Evolutionary conservation across 2,329 filamentous ascomycete genomes (phyloP), one percentile per base, ranked within the genome.

Genomic region (Truncatella angustata): DNA sequence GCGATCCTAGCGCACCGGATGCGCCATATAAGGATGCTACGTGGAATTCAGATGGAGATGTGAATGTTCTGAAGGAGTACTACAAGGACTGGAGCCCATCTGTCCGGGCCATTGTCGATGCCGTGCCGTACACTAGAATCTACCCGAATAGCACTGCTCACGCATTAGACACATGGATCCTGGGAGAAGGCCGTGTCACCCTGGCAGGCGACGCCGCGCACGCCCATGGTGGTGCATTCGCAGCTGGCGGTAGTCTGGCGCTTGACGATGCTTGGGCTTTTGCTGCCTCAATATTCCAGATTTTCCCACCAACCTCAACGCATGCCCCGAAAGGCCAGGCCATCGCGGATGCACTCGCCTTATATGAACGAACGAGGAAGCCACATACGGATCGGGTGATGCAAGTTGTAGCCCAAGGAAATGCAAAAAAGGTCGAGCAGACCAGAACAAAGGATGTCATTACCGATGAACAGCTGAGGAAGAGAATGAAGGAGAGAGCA

Each of bases 111-210:
- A 64, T 78, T 7, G 64, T 74, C 3, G 66, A 74, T 5, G 67
- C 68, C 3, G 69, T 69, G 4, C 75, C 74, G 0, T 64, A 69
- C 44, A 70, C 70, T 1, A 65, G 66, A 14, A 51, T 74, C 0
- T 77, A 73, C 44, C 73, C 75, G 4, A 77, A 77, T 54, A 66
- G 68, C 5, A 69, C 73, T 0, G 74, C 70, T 0, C 60, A 69
- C 4, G 63, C 65, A 5, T 63, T 77, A 1, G 62, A 70, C 2
- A 71, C 67, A 0, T 78, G 74, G 74, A 64, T 73, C 0, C 64
- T 77, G 14, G 65, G 63, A 4, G 58, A 59, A 14, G 66, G 63
- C 3, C 58, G 64, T 2, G 67, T 71, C 0, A 70, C 69, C 0
- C 63, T 74, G 0, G 70, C 66, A 0, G 71, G 72, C 2, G 72